Base-by-base conservation (phyloP, 1,284 basidiomycete genomes). In the Sanghuangporus weigelae region DNA sequence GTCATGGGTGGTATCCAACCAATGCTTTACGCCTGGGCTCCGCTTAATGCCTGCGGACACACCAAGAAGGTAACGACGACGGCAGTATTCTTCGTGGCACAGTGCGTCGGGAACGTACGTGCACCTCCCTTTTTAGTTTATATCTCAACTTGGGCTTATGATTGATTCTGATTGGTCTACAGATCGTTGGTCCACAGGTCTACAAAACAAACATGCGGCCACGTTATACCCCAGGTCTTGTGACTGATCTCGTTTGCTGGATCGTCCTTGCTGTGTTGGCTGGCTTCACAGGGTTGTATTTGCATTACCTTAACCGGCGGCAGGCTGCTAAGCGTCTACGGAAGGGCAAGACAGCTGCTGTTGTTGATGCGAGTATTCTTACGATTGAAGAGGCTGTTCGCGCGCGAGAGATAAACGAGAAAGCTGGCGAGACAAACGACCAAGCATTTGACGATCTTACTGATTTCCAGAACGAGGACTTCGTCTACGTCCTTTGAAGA, bases 401-500 rank as follows among this genome's bases (percentile, higher is more conserved):
- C 51, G 65, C 70, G 58, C 59, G 67, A 51, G 67, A 60, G 57
- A 68, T 63, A 53, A 80, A 79, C 64, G 71, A 76, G 31, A 71
- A 77, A 53, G 44, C 21, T 19, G 44, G 44, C 44, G 44, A 46
- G 44, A 46, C 44, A 16, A 46, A 46, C n/a, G 44, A 46, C 44
- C 44, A 46, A n/a, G 76, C 79, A 0, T 82, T 82, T 63, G 70
- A 76, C 62, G 80, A 82, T 69, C 66, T 81, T 38, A 79, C 80
- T 3, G 80, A 82, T 67, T 64, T 67, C 21, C 67, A 74, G 60
- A 82, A 81, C 60, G 78, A 79, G 67, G 79, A 81, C 68, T 81
- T 82, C 65, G 76, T 81, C 23, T 82, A 62, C n/a, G 60, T 62
- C 23, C 54, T 62, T 16, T 62, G 54, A 42, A 46, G 11, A 14